Percentiles rank a stretch among this genome's conserved stretches.
Evolutionary conservation across 768 basidiomycete genomes (phyloP).

Genomic region (Kwoniella pini): DNA sequence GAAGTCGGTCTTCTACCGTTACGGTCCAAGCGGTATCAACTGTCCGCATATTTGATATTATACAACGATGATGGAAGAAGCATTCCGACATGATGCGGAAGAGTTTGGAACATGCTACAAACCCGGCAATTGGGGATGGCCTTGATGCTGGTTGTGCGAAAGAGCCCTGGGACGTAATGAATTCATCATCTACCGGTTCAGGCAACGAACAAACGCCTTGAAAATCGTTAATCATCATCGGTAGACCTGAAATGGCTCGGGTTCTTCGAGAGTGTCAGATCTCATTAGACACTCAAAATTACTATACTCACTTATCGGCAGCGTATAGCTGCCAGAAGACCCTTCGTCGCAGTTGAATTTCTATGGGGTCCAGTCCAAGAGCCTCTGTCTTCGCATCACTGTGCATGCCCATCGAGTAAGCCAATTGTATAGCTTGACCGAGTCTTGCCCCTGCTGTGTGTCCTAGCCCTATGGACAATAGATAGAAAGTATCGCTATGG

Average conservation of each 20-base stretch:
- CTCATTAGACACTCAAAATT: background rate
- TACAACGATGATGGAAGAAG: slow-evolving; percentile 46
- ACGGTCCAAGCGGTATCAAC: slow-evolving; percentile 35
- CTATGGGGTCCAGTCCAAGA: slow-evolving; percentile 41
- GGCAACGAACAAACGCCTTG: slow-evolving; percentile 46
- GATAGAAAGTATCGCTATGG: slow-evolving; percentile 45
- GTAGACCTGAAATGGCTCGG: slow-evolving; percentile 44
- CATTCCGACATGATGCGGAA: slow-evolving; percentile 46
- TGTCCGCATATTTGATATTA: slow-evolving; percentile 21
- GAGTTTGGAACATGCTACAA: slow-evolving; percentile 37
- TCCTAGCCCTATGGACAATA: slow-evolving; percentile 43
- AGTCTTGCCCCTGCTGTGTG: slow-evolving; percentile 47
- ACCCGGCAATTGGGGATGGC: slow-evolving; percentile 40
- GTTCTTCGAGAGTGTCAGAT: slow-evolving; percentile 27
- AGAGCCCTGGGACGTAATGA: slow-evolving; percentile 48
- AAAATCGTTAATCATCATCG: slow-evolving; percentile 49
- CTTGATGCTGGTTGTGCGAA: slow-evolving; percentile 42
- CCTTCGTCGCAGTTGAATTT: slow-evolving; percentile 41
- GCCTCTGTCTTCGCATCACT: slow-evolving; percentile 37
- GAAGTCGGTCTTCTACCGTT: slow-evolving; percentile 37
- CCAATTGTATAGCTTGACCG: slow-evolving; percentile 46
- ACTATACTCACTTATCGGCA: slow-evolving; percentile 42
- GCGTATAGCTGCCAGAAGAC: slow-evolving; percentile 52
- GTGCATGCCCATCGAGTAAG: slow-evolving; percentile 47
- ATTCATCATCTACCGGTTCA: slow-evolving; percentile 44